Evolutionary conservation across 768 basidiomycete genomes (phyloP).

Genomic region (Termitomyces sp.): DNA sequence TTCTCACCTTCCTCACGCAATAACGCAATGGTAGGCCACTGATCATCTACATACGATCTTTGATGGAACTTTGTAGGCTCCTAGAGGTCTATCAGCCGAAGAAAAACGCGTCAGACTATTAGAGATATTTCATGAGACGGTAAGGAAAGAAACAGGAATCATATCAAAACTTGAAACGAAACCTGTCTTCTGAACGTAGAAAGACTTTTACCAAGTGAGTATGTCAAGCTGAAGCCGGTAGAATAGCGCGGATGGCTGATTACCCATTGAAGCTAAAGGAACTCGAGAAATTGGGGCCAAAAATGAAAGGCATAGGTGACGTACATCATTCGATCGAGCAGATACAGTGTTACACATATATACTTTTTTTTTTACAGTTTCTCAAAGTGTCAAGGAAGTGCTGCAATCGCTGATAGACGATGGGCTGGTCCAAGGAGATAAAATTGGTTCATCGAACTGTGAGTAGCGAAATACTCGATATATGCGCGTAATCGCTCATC

Average conservation of each 20-base stretch:
- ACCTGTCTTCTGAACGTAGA: conserved; percentile 33
- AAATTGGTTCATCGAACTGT: conserved; percentile 96
- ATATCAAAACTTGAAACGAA: neutral
- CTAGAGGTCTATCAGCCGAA: conserved; percentile 80
- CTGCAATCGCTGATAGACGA: conserved; percentile 85
- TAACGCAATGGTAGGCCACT: conserved; percentile 4
- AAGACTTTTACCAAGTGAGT: conserved; percentile 72
- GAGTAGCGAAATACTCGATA: conserved; percentile 19
- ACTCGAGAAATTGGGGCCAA: conserved; percentile 83
- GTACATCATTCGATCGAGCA: neutral
- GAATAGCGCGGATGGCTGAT: neutral
- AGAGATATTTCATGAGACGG: conserved; percentile 92
- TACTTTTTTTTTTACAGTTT: conserved; percentile 53
- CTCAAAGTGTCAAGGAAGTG: conserved; percentile 90
- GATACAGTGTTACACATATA: neutral
- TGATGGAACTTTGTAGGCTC: conserved; percentile 39
- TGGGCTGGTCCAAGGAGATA: conserved; percentile 79
- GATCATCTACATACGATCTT: neutral
- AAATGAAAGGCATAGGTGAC: conserved; percentile 86
- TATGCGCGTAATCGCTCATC: conserved; percentile 14
- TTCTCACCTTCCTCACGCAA: too few species aligned
- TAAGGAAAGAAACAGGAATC: conserved; percentile 21
- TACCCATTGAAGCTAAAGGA: conserved; percentile 66
- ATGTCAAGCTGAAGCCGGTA: neutral
- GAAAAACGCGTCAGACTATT: conserved; percentile 87